These are phyloP conservation scores for Scheffersomyces stambukii DNA, from an alignment of 1,139 yeast genomes.

Conservation along the genomic window DNA sequence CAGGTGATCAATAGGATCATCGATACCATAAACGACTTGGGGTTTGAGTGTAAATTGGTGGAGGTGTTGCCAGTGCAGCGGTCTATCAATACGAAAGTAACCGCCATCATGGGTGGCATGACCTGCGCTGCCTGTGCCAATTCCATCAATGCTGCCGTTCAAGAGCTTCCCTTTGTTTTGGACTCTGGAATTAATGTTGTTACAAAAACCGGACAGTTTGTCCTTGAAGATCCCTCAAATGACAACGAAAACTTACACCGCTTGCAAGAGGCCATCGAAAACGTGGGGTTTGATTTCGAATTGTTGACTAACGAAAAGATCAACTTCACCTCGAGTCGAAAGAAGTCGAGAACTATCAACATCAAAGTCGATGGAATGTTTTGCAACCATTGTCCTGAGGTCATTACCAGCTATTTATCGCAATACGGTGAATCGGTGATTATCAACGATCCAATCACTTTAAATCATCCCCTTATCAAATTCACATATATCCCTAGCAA, in stretches of 20 bases:
- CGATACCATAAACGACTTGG: conserved; percentile 46
- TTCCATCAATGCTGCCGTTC: conserved; percentile 48
- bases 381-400: conserved; percentile 65
- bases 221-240: conserved; percentile 36
- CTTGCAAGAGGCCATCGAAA: conserved; percentile 52
- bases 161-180: conserved; percentile 49
- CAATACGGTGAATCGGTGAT: conserved; percentile 57
- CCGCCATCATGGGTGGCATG: conserved; percentile 68
- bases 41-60: conserved; percentile 53
- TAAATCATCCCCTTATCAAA: conserved; percentile 53
- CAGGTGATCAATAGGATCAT: conserved; percentile 49
- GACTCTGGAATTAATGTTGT: conserved; percentile 54
- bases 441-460: conserved; percentile 51
- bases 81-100: conserved; percentile 44
- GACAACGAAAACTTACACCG: conserved; percentile 24
- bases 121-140: conserved; percentile 71
- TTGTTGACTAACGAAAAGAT: conserved; percentile 34
- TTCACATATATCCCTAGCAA: conserved; percentile 59
- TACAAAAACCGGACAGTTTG: conserved; percentile 57
- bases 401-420: conserved; percentile 45
- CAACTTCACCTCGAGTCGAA: conserved; percentile 43
- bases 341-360: conserved; percentile 51
- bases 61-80: conserved; percentile 59
- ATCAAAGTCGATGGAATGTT: conserved; percentile 65
- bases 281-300: conserved; percentile 63